These are phyloP conservation scores for Termitomyces sp. DNA, from an alignment of 768 basidiomycete genomes.

Conservation along the genomic window DNA sequence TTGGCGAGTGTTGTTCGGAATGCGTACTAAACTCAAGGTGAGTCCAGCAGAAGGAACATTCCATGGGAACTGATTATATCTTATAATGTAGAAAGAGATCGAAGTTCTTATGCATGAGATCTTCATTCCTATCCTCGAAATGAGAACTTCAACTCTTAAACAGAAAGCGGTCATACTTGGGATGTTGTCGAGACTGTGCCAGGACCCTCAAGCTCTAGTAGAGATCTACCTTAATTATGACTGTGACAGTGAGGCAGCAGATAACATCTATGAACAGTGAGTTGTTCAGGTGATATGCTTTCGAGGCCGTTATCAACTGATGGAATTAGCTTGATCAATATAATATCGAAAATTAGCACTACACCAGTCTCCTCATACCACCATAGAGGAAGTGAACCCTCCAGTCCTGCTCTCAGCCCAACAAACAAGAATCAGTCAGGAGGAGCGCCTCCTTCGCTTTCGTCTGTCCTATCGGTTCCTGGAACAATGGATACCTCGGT, in stretches of 20 bases:
- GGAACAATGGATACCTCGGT: slow-evolving; percentile 63
- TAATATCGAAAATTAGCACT: slow-evolving; percentile 88
- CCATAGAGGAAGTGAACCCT: slow-evolving; percentile 48
- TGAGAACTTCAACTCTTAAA: slow-evolving; percentile 92
- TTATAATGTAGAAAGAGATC: slow-evolving; percentile 81
- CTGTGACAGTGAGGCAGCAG: slow-evolving; percentile 89
- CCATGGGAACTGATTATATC: neutral
- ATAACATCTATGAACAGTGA: slow-evolving; percentile 96
- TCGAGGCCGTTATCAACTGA: slow-evolving; percentile 1
- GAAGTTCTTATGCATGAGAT: slow-evolving; percentile 98
- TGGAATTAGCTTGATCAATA: slow-evolving; percentile 56
- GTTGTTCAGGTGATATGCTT: slow-evolving; percentile 18
- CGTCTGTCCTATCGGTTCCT: slow-evolving; percentile 57
- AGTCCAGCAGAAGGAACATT: slow-evolving; percentile 6
- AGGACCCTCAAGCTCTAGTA: slow-evolving; percentile 95
- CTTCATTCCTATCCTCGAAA: slow-evolving; percentile 96
- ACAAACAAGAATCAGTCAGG: slow-evolving; percentile 37
- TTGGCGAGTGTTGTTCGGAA: slow-evolving; percentile 90
- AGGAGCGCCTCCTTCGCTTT: slow-evolving; percentile 49
- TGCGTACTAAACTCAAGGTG: slow-evolving; percentile 96
- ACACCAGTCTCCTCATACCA: slow-evolving; percentile 40
- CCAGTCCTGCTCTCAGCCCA: slow-evolving; percentile 56
- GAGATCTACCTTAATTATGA: slow-evolving; percentile 99
- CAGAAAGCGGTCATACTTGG: slow-evolving; percentile 91
- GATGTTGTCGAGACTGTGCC: slow-evolving; percentile 83